Conservation (phyloP, 257 asterid genomes). For the Solanum medicagineum region DNA sequence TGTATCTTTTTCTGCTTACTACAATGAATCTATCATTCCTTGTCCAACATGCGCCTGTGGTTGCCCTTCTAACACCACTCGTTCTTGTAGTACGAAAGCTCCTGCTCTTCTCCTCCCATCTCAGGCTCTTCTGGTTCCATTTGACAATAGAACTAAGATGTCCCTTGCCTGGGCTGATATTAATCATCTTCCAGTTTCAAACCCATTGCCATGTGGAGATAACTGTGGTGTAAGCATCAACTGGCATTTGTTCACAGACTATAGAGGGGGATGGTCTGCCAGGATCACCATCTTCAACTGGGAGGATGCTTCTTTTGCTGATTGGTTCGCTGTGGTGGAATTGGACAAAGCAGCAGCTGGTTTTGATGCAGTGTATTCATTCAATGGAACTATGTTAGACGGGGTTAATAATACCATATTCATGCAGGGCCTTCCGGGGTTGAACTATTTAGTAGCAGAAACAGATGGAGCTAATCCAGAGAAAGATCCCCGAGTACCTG, state of each 20-base stretch:
- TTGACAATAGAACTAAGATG: slow-evolving; percentile 46
- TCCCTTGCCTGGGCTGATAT: slow-evolving; percentile 73
- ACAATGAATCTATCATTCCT: slow-evolving; percentile 81
- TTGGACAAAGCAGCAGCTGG: slow-evolving; percentile 49
- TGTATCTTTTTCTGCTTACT: slow-evolving; percentile 84
- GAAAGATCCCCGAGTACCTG: slow-evolving; percentile 59
- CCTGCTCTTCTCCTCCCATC: slow-evolving; percentile 79
- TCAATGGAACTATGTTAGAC: slow-evolving; percentile 48
- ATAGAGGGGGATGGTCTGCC: slow-evolving; percentile 83
- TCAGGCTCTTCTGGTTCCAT: slow-evolving; percentile 67
- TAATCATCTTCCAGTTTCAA: slow-evolving; percentile 51
- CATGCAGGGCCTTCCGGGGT: slow-evolving; percentile 73
- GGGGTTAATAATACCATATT: slow-evolving; percentile 57
- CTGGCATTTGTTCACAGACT: slow-evolving; percentile 85
- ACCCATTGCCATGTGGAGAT: slow-evolving; percentile 71
- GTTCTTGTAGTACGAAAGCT: slow-evolving; percentile 39
- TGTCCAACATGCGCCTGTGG: slow-evolving; percentile 91
- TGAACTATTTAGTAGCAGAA: slow-evolving; percentile 76
- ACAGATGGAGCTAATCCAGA: slow-evolving; percentile 36
- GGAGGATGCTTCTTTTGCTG: slow-evolving; percentile 52
- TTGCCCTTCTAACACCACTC: slow-evolving; percentile 27
- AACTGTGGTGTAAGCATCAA: slow-evolving; percentile 84
- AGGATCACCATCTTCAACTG: slow-evolving; percentile 84
- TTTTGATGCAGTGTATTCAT: slow-evolving; percentile 69
- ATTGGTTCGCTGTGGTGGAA: slow-evolving; percentile 82